Percentiles rank a stretch among this genome's conserved stretches.
Evolutionary conservation across 768 basidiomycete genomes (phyloP).

Genomic region (Rhodotorula paludigena): DNA sequence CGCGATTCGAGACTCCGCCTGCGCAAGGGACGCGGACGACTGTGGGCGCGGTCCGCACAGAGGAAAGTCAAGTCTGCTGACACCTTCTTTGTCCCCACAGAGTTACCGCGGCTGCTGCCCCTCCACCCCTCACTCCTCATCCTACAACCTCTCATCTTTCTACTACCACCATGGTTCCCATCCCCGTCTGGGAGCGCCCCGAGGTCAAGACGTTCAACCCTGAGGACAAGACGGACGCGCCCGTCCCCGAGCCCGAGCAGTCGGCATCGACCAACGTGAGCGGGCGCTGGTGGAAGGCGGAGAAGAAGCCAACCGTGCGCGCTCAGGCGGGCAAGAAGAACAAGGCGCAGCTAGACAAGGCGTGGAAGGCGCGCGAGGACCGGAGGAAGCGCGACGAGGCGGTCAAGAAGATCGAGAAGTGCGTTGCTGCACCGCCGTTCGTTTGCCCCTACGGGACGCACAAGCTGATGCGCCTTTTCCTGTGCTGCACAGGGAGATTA

Average conservation of each 20-base stretch:
- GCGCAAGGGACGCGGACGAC: too few species aligned
- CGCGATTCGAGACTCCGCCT: too few species aligned
- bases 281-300: slow-evolving; percentile 35
- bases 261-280: slow-evolving; percentile 14
- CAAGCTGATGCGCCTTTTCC: neutral
- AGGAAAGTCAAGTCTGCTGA: too few species aligned
- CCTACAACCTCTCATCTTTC: neutral
- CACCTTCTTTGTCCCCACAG: too few species aligned
- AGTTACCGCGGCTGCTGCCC: neutral
- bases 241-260: neutral
- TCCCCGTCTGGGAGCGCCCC: slow-evolving; percentile 30
- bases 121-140: too few species aligned
- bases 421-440: neutral
- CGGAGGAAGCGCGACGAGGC: slow-evolving; percentile 31
- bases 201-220: slow-evolving; percentile 15
- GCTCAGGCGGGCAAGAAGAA: slow-evolving; percentile 23
- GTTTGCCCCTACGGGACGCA: neutral
- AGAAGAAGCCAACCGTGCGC: slow-evolving; percentile 27
- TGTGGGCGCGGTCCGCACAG: too few species aligned
- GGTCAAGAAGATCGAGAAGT: slow-evolving; percentile 40
- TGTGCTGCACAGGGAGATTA: slow-evolving; percentile 33
- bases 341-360: slow-evolving; percentile 16
- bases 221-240: neutral
- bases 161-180: slow-evolving; percentile 24
- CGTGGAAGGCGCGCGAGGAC: slow-evolving; percentile 33